phyloP scores from a whole-genome alignment of 345 rosid genomes.

The Lagerstroemia speciosa region DNA sequence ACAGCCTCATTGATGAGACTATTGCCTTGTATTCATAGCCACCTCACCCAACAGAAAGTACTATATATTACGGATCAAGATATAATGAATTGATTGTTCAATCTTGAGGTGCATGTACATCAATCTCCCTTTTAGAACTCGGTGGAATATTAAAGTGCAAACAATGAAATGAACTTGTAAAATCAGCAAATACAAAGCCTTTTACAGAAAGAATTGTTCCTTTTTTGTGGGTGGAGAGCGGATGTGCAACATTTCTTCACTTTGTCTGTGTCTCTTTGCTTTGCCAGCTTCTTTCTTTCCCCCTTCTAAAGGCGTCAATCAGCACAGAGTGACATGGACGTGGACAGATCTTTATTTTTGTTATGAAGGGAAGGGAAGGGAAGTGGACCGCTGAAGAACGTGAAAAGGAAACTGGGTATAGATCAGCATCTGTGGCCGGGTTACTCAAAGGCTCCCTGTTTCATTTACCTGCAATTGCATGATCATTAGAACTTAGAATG shows the following conservation, averaged over 20 bases:
- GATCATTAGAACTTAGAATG: background rate
- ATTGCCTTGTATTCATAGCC: too few species aligned
- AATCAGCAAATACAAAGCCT: background rate
- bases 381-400: background rate
- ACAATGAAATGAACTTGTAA: too few species aligned
- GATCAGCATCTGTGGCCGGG: background rate
- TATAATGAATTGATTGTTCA: too few species aligned
- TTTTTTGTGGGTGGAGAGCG: background rate
- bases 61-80: too few species aligned
- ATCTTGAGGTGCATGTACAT: too few species aligned
- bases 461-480: conserved; percentile 1
- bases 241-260: background rate
- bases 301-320: background rate
- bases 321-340: background rate
- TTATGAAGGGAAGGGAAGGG: background rate
- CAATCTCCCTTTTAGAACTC: too few species aligned
- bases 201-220: background rate
- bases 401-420: background rate
- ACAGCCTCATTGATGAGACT: too few species aligned
- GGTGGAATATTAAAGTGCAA: too few species aligned
- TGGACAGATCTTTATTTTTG: background rate
- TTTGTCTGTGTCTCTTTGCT: background rate
- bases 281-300: background rate
- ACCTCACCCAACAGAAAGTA: too few species aligned
- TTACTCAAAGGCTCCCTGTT: background rate